Base-by-base conservation (phyloP, 345 rosid species). In the Nephelium lappaceum region DNA sequence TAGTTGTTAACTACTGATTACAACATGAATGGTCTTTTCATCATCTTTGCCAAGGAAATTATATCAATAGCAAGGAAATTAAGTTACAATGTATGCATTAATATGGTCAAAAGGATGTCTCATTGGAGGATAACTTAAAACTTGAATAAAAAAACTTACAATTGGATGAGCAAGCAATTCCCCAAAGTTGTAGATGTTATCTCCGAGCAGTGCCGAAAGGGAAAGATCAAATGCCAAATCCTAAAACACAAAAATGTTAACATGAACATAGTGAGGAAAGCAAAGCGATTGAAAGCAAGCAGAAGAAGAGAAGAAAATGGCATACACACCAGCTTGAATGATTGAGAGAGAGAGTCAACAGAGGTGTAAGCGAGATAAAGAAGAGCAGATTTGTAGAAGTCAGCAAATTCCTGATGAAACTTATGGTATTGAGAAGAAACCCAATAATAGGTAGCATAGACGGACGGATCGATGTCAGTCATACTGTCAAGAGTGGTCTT, bases 401-500 rank as follows among this genome's bases (percentile, higher is more conserved):
- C 98, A 8, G 99, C 93, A 80, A 94, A 97, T 43, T 97, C 99
- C 82, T 91, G 96, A 63, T 88, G 89, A 41, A 77, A 84, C 81
- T 97, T 97, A 72, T 94, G 89, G 79, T 85, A 94, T 81, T 97
- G 98, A 74, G 95, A 94, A 60, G 99, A 90, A 71, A 94, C 94
- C 99, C 99, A 94, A 78, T 91, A 93, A 74, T 88, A 93, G 84
- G 86, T 94, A 63, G 98, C 95, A 79, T 92, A 85, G 5, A 97
- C 99, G 0, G 99, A 89, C 21, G 99, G 99, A 86, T 97, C 99
- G 70, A 97, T 97, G 81, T 97, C 99, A 41, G 98, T 97, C 98
- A 97, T 93, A 71, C 94, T 87, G 88, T 94, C 97, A 45, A 93
- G 93, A 31, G 91, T 91, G 62, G 83, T 89, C 85, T 92, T 92